phyloP scores from a whole-genome alignment of 371 early-diverging fungal genomes.

The Haplosporangium sp. region DNA sequence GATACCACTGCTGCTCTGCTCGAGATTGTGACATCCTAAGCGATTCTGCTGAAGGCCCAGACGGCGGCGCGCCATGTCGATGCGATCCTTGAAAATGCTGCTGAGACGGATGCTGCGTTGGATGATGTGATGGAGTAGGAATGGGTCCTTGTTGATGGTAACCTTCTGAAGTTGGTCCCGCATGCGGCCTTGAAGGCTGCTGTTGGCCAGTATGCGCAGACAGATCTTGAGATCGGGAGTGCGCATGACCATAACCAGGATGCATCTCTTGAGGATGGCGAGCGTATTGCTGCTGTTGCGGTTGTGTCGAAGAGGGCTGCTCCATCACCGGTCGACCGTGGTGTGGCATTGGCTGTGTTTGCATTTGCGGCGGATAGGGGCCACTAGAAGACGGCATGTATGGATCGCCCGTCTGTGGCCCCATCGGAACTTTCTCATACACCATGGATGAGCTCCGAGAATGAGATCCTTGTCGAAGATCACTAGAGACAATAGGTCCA shows the following conservation, averaged over 20 bases:
- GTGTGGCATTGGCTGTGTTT: conserved; percentile 3
- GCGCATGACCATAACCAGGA: conserved; percentile 24
- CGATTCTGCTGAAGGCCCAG: neutral
- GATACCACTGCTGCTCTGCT: conserved; percentile 32
- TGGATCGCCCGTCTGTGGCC: no score
- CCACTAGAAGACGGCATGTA: neutral
- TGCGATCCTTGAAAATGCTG: conserved; percentile 3
- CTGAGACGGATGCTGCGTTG: conserved; percentile 7
- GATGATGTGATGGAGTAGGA: conserved; percentile 10
- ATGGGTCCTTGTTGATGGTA: conserved; percentile 12
- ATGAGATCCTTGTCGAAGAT: conserved; percentile 27
- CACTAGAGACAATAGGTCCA: conserved; percentile 13
- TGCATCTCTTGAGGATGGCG: conserved; percentile 27
- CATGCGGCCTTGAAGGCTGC: conserved; percentile 17
- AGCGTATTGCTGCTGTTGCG: conserved; percentile 9
- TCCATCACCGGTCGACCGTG: conserved; percentile 15
- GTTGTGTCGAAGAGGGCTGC: conserved; percentile 1
- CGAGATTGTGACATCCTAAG: neutral
- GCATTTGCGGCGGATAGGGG: conserved; percentile 18
- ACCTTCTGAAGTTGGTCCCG: conserved; percentile 21
- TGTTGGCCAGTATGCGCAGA: conserved; percentile 16
- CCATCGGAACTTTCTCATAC: conserved; percentile 7
- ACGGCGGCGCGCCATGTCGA: neutral
- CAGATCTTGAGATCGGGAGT: conserved; percentile 31
- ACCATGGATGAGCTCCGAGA: conserved; percentile 32